Percentiles rank a stretch among this genome's conserved stretches.
These are phyloP conservation scores for Pholiota conissans DNA, from an alignment of 768 basidiomycete genomes.

Conservation along the genomic window DNA sequence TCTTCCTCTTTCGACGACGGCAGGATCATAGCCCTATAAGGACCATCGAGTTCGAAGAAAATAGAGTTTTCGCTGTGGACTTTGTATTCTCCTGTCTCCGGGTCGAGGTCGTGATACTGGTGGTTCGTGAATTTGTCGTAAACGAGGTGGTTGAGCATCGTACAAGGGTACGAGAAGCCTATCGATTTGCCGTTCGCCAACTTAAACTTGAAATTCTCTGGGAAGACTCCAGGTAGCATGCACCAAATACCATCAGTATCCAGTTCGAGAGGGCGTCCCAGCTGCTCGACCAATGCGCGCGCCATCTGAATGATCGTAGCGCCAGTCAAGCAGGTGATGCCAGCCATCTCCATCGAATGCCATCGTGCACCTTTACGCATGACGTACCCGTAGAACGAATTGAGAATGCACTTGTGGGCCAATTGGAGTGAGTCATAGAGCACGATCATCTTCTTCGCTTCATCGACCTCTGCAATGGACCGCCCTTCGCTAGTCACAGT, in stretches of 20 bases:
- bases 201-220: slow-evolving; percentile 97
- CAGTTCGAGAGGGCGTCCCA: slow-evolving; percentile 93
- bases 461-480: slow-evolving; percentile 84
- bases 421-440: slow-evolving; percentile 98
- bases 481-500: slow-evolving; percentile 62
- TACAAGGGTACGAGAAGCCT: slow-evolving; percentile 94
- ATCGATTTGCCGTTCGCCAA: slow-evolving; percentile 85
- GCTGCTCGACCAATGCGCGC: slow-evolving; percentile 93
- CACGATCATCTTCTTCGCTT: slow-evolving; percentile 99
- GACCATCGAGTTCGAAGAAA: slow-evolving; percentile 98
- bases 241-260: slow-evolving; percentile 99
- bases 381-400: slow-evolving; percentile 99
- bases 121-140: slow-evolving; percentile 95
- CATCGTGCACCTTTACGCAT: slow-evolving; percentile 99
- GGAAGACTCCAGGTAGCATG: slow-evolving; percentile 97
- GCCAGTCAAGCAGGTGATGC: slow-evolving; percentile 97
- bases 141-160: slow-evolving; percentile 98
- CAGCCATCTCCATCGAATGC: slow-evolving; percentile 99
- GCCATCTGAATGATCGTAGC: slow-evolving; percentile 99
- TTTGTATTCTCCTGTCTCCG: slow-evolving; percentile 79
- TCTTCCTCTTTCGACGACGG: slow-evolving; percentile 99
- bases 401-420: slow-evolving; percentile 99
- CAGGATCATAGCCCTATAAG: slow-evolving; percentile 98
- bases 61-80: slow-evolving; percentile 97
- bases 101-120: slow-evolving; percentile 93